Conservation (phyloP, 2,329 filamentous ascomycete species). For the Cephalotrichum gorgonifer region DNA sequence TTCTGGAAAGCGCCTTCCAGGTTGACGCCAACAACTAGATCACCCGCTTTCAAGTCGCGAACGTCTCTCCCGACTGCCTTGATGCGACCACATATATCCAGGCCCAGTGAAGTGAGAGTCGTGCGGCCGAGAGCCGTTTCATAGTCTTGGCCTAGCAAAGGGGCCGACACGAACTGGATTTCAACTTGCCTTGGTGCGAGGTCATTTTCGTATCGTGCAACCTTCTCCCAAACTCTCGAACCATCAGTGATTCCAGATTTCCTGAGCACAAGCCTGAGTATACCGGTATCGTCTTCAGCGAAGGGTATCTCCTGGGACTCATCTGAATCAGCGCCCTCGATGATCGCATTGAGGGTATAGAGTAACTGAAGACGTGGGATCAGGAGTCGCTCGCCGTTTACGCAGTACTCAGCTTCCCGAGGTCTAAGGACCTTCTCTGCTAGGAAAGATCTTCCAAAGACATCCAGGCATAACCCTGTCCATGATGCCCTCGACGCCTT, state of each 20-base stretch:
- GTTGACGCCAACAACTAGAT: slow-evolving; percentile 17
- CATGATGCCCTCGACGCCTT: not conserved
- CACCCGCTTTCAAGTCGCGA: slow-evolving; percentile 18
- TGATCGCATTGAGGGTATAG: not conserved
- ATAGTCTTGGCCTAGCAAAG: not conserved
- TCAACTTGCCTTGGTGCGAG: not conserved
- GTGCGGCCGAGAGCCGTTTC: slow-evolving; percentile 8
- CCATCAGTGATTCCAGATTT: not conserved
- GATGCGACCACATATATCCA: slow-evolving; percentile 23
- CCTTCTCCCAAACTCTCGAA: not conserved
- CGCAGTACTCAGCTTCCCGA: slow-evolving; percentile 26
- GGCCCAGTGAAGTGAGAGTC: slow-evolving; percentile 23
- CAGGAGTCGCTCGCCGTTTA: slow-evolving; percentile 23
- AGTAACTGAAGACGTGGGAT: slow-evolving; percentile 35
- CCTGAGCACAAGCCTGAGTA: not conserved
- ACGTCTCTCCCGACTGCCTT: slow-evolving; percentile 16
- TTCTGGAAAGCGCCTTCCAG: slow-evolving; percentile 21
- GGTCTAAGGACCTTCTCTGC: not conserved
- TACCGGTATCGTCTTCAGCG: not conserved
- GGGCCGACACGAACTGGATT: not conserved
- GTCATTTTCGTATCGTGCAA: not conserved
- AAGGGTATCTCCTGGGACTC: not conserved
- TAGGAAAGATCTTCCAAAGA: slow-evolving; percentile 1
- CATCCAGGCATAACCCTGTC: not conserved
- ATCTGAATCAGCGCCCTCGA: not conserved